phyloP scores from a whole-genome alignment of 2,329 filamentous ascomycete species.

The Cryphonectria naterciae region DNA sequence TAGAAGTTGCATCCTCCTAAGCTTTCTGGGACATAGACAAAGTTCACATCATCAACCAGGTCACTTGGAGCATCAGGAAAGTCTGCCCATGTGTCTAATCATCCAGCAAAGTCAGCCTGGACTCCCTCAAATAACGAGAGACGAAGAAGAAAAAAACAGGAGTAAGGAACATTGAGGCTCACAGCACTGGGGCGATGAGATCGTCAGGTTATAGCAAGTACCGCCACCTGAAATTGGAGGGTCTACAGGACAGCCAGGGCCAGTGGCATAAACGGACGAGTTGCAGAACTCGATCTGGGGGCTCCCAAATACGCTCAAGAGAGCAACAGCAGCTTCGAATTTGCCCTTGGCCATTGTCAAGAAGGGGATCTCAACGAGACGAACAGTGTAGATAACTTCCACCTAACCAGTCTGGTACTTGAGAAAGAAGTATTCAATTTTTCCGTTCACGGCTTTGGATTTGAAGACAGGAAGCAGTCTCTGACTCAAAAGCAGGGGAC shows the following conservation, averaged over 20 bases:
- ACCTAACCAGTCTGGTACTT: not conserved
- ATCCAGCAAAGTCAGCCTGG: not conserved
- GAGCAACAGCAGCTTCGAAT: constrained; percentile 3
- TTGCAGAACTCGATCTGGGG: constrained; percentile 16
- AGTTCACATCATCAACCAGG: constrained; percentile 3
- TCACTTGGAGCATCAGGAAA: constrained; percentile 10
- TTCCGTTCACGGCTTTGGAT: not conserved
- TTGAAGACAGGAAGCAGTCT: not conserved
- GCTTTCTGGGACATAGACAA: not conserved
- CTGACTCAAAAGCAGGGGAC: not conserved
- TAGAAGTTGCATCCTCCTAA: constrained; percentile 9
- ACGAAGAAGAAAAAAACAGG: too few species aligned
- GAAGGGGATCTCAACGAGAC: not conserved
- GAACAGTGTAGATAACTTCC: not conserved
- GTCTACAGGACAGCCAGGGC: constrained; percentile 1
- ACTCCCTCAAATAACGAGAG: too few species aligned
- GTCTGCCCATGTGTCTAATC: constrained; percentile 8
- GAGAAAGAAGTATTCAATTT: not conserved
- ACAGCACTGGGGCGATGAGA: constrained; percentile 10
- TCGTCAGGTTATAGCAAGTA: constrained; percentile 13
- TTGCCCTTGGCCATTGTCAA: constrained; percentile 10
- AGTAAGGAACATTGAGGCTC: not conserved
- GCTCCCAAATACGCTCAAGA: not conserved
- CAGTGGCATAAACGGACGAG: not conserved
- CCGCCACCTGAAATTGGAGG: constrained; percentile 4